Evolutionary conservation across 2,329 filamentous ascomycete species (phyloP), one percentile per base, ranked within the genome.

Genomic region (Trichoderma brevicompactum): DNA sequence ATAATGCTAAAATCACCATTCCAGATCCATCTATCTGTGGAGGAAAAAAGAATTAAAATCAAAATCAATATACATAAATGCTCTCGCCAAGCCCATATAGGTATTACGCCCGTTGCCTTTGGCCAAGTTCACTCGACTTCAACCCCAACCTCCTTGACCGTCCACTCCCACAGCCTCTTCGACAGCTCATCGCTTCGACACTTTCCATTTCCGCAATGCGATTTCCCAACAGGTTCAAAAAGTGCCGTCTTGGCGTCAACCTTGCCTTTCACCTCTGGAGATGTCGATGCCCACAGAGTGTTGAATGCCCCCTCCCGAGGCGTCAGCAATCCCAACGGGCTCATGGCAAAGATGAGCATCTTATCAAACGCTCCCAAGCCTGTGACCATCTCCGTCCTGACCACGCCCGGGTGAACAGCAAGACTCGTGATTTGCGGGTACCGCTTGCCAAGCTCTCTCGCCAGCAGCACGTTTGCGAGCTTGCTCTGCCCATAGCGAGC

Each of bases 121-220:
- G 19, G 10, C 5, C 19, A 9, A 13, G 1, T 8, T 50, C 34
- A 60, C 28, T 62, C 28, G 6, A 49, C 7, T 8, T 54, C 40
- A 23, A 62, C 43, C 13, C 49, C 64, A 53, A 65, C 56, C 66
- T 78, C 75, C 48, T 71, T 70, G 64, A 74, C 75, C 2, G 75
- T 78, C 76, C 76, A 78, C 10, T 75, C 73, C 76, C 76, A 78
- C 56, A 78, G 43, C 61, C 69, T 71, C 66, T 72, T 72, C 5
- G 72, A 71, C 32, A 77, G 46, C 13, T 69, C 72, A 40, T 74
- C 70, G 38, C 76, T 68, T 13, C 63, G 69, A 19, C 70, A 69
- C n/a, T 56, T 70, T 6, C 68, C 72, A 8, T 60, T 61, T 6
- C 74, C 68, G 12, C 2, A 5, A 19, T 58, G 59, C 34, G 43